Conservation (phyloP, 176 grass and related monocot species). For the Rhynchospora breviuscula region DNA sequence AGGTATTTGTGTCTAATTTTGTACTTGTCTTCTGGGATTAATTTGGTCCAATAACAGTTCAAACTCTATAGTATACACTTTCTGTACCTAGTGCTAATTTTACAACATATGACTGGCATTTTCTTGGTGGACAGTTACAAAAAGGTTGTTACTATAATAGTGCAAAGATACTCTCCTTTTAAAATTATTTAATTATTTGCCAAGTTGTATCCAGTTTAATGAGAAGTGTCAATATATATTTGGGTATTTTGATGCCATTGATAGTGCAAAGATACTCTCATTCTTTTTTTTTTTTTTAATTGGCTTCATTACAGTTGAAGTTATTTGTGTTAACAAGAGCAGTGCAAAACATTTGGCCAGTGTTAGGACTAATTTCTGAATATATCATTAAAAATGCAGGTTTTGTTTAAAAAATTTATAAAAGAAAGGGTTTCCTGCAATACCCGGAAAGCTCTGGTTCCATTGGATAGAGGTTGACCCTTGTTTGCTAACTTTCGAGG, state of each 20-base stretch:
- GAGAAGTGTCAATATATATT: not conserved
- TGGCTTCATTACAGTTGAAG: not conserved
- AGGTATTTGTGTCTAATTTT: not conserved
- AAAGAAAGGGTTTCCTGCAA: not conserved
- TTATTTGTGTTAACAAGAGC: not conserved
- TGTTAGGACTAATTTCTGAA: not conserved
- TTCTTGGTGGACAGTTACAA: not conserved
- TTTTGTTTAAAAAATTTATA: not conserved
- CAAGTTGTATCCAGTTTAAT: not conserved
- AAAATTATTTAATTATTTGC: not conserved
- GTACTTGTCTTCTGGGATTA: not conserved
- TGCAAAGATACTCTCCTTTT: not conserved
- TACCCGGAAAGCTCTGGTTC: not conserved
- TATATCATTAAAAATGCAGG: not conserved
- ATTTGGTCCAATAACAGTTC: not conserved
- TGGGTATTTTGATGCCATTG: not conserved
- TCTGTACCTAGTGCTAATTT: not conserved
- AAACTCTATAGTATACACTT: not conserved
- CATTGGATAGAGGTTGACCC: not conserved
- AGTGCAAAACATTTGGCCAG: not conserved
- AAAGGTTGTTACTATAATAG: too few species aligned
- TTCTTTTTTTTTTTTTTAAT: too few species aligned
- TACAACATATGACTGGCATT: not conserved
- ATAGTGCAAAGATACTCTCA: too few species aligned
- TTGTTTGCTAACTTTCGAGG: not conserved